Percentiles rank a stretch among this genome's conserved stretches.
phyloP scores from a whole-genome alignment of 495 filamentous ascomycete genomes.

The Tuber aestivum region DNA sequence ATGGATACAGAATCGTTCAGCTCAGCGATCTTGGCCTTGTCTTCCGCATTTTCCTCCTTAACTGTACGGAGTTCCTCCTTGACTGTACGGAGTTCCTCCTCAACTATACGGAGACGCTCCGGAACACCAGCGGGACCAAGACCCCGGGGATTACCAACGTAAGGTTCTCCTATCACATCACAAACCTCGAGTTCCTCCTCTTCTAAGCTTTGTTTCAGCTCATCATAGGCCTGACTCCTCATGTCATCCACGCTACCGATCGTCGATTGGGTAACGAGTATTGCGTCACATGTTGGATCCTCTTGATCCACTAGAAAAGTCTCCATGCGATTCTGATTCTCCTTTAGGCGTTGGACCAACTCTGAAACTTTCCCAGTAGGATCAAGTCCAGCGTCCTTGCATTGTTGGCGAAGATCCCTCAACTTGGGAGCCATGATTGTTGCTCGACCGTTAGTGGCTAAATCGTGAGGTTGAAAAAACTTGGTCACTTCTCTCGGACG shows the following conservation, averaged over 20 bases:
- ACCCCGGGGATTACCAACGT: constrained; percentile 14
- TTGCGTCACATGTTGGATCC: constrained; percentile 15
- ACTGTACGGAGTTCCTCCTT: not conserved
- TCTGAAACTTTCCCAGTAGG: too few relatives aligned
- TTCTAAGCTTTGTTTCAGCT: constrained; percentile 8
- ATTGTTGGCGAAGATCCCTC: too few relatives aligned
- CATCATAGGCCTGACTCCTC: constrained; percentile 15
- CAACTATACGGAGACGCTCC: not conserved
- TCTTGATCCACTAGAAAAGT: constrained; percentile 12
- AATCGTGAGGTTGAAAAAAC: too few relatives aligned
- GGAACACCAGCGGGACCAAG: constrained; percentile 6
- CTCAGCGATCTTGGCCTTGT: not conserved
- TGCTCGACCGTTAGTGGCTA: too few relatives aligned
- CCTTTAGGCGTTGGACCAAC: too few relatives aligned
- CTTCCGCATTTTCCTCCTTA: too few relatives aligned
- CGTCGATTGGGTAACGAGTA: constrained; percentile 19
- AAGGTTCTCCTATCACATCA: constrained; percentile 10
- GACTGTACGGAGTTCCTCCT: too few relatives aligned
- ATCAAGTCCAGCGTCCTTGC: too few relatives aligned
- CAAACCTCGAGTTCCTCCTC: constrained; percentile 13
- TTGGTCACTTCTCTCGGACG: too few relatives aligned
- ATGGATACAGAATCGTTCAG: not conserved
- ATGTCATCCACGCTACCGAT: constrained; percentile 7
- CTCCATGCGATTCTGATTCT: too few relatives aligned
- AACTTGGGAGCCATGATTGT: too few relatives aligned